Conservation (phyloP, 306 rosid species). For the Medicago lupulina region DNA sequence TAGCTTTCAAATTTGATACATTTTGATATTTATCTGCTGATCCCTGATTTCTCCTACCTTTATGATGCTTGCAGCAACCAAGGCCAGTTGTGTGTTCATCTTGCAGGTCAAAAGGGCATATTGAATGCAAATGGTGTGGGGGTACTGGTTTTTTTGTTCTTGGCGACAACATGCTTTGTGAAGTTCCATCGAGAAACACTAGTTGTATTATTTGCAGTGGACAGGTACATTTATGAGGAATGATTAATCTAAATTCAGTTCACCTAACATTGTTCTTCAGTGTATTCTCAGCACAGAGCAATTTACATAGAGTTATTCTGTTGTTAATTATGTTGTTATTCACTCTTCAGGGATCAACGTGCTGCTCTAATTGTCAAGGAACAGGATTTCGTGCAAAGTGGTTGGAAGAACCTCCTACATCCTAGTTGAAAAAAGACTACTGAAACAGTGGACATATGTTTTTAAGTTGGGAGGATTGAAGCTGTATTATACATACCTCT, state of each 20-base stretch:
- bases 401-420: constrained; percentile 84
- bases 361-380: constrained; percentile 65
- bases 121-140: constrained; percentile 90
- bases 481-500: constrained; percentile 24
- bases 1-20: neutral
- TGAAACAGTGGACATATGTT: constrained; percentile 30
- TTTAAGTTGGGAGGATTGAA: constrained; percentile 26
- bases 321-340: constrained; percentile 13
- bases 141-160: constrained; percentile 93
- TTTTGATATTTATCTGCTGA: constrained; percentile 17
- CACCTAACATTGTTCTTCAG: neutral
- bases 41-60: constrained; percentile 37
- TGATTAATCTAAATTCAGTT: constrained; percentile 26
- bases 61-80: constrained; percentile 75
- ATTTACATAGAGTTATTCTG: constrained; percentile 28
- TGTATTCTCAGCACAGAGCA: constrained; percentile 43
- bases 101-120: constrained; percentile 78
- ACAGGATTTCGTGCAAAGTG: constrained; percentile 67
- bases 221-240: constrained; percentile 55
- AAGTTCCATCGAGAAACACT: constrained; percentile 89
- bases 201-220: constrained; percentile 83
- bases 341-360: constrained; percentile 48
- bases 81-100: constrained; percentile 83
- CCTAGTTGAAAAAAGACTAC: constrained; percentile 44
- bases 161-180: constrained; percentile 97